Conservation (phyloP, 257 asterid species). For the Galeopsis tetrahit region DNA sequence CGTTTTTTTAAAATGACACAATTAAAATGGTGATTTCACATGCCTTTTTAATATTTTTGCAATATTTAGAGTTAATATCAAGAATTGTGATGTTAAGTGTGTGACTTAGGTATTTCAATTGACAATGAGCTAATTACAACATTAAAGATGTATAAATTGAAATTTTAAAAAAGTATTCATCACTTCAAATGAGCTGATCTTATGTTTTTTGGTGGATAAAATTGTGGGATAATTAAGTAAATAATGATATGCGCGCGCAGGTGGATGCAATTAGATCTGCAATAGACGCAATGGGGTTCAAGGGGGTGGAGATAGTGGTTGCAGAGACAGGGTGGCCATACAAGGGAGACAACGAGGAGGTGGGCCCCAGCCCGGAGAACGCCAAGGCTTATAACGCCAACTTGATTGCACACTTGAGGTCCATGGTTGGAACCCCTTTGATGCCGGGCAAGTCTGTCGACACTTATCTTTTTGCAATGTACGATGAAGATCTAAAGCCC, state of each 20-base stretch:
- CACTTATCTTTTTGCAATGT: slow-evolving; percentile 69
- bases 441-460: slow-evolving; percentile 76
- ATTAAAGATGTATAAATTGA: no score
- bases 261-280: slow-evolving; percentile 73
- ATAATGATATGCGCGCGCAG: slow-evolving; percentile 25
- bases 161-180: no score
- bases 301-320: slow-evolving; percentile 66
- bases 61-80: background rate
- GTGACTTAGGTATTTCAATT: no score
- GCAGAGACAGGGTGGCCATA: slow-evolving; percentile 91
- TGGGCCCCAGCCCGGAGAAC: slow-evolving; percentile 68
- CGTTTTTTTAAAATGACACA: no score
- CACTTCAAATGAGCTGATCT: no score
- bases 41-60: background rate
- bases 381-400: slow-evolving; percentile 70
- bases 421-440: slow-evolving; percentile 74
- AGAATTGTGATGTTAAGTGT: no score
- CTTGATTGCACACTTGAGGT: slow-evolving; percentile 60
- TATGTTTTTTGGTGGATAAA: background rate
- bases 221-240: background rate
- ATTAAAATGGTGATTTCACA: no score
- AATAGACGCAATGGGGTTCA: slow-evolving; percentile 56
- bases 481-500: slow-evolving; percentile 71
- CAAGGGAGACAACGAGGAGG: slow-evolving; percentile 67
- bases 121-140: background rate